A percentile compares a stretch with the other conserved stretches of the same genome.
Conservation (phyloP, 2,329 filamentous ascomycete genomes). For the Paramyrothecium sp. region DNA sequence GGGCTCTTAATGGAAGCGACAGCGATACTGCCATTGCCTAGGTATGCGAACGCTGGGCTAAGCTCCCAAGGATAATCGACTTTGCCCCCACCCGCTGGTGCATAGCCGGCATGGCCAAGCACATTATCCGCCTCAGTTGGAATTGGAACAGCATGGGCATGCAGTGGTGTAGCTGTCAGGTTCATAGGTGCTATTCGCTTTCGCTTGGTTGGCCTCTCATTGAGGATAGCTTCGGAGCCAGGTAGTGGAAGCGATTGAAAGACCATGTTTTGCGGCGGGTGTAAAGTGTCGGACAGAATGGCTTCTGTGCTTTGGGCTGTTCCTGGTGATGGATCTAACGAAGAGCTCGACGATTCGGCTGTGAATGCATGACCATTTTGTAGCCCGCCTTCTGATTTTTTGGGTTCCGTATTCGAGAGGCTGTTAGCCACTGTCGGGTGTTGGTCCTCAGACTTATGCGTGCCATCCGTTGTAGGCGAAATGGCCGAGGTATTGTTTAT, state of each 20-base stretch:
- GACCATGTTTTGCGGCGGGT: no score
- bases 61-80: constrained; percentile 17
- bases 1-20: constrained; percentile 18
- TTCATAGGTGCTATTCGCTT: constrained; percentile 23
- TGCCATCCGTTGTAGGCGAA: not conserved
- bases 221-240: not conserved
- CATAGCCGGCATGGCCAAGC: not conserved
- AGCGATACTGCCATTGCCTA: constrained; percentile 31
- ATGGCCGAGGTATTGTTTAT: no score
- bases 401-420: no score
- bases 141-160: constrained; percentile 14
- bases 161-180: constrained; percentile 16
- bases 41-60: constrained; percentile 25
- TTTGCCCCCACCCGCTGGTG: not conserved
- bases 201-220: constrained; percentile 18
- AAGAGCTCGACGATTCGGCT: no score
- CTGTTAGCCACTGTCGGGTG: no score
- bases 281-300: no score
- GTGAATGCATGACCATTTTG: no score
- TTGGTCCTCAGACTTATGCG: not conserved
- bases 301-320: no score
- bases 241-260: no score
- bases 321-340: no score
- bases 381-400: no score
- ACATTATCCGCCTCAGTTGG: constrained; percentile 21